phyloP scores from a whole-genome alignment of 805 yeast genomes.

The Saccharomycopsis oosterbeekiorum region DNA sequence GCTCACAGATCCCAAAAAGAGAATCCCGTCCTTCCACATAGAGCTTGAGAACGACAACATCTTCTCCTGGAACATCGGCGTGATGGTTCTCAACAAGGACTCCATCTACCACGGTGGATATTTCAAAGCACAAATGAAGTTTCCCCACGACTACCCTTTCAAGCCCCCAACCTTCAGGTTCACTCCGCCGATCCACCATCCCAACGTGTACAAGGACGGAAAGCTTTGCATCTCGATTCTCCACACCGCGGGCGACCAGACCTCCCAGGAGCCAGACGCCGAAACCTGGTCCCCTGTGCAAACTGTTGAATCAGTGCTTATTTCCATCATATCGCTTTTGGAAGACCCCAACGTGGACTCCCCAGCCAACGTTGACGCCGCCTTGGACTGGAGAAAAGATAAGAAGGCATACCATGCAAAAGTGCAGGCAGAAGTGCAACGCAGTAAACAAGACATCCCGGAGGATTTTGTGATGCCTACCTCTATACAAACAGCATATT shows the following conservation, averaged over 20 bases:
- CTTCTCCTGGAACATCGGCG: slow-evolving; percentile 73
- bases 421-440: slow-evolving; percentile 73
- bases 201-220: slow-evolving; percentile 91
- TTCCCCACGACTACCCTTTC: slow-evolving; percentile 86
- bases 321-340: slow-evolving; percentile 79
- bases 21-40: slow-evolving; percentile 61
- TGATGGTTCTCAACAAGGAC: slow-evolving; percentile 83
- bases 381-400: slow-evolving; percentile 79
- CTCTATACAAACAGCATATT: slow-evolving; percentile 43
- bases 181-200: slow-evolving; percentile 89
- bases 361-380: slow-evolving; percentile 95
- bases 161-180: slow-evolving; percentile 89
- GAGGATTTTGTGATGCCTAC: slow-evolving; percentile 76
- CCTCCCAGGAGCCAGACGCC: slow-evolving; percentile 83
- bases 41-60: slow-evolving; percentile 55
- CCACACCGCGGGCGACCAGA: slow-evolving; percentile 85
- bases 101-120: slow-evolving; percentile 92
- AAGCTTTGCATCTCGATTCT: slow-evolving; percentile 85
- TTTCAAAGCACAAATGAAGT: slow-evolving; percentile 87
- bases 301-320: slow-evolving; percentile 82
- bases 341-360: slow-evolving; percentile 91
- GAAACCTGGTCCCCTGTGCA: slow-evolving; percentile 95
- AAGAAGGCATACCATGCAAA: slow-evolving; percentile 65
- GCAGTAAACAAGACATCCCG: slow-evolving; percentile 80
- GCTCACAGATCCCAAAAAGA: slow-evolving; percentile 85